These are phyloP conservation scores for Syzygium grande DNA, from an alignment of 345 rosid species.

Conservation along the genomic window DNA sequence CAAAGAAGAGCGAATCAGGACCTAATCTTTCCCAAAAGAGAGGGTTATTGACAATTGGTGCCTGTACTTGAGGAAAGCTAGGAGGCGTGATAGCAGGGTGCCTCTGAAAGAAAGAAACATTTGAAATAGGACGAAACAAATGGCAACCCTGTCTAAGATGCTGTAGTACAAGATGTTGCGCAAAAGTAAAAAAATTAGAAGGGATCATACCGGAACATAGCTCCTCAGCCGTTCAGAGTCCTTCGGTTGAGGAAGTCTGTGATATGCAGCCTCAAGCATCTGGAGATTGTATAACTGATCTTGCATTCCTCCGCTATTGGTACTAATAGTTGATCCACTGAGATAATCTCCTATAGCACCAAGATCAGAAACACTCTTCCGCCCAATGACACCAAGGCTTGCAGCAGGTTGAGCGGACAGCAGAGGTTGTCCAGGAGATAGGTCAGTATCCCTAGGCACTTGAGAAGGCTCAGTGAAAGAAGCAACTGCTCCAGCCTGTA, in stretches of 20 bases:
- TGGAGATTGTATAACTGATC: constrained; percentile 76
- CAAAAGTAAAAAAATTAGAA: not conserved
- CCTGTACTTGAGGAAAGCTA: constrained; percentile 92
- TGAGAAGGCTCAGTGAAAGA: constrained; percentile 65
- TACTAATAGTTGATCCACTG: constrained; percentile 37
- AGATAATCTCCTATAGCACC: constrained; percentile 76
- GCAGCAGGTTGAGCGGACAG: constrained; percentile 66
- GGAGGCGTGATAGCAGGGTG: constrained; percentile 73
- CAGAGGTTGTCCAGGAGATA: constrained; percentile 90
- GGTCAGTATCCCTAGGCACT: constrained; percentile 59
- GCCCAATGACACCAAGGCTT: constrained; percentile 88
- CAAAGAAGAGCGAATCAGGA: constrained; percentile 76
- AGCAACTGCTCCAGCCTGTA: constrained; percentile 52
- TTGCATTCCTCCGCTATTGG: constrained; percentile 46
- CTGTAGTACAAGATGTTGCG: not conserved
- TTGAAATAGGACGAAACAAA: not conserved
- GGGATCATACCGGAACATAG: constrained; percentile 55
- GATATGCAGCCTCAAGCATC: constrained; percentile 88
- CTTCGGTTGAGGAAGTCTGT: constrained; percentile 76
- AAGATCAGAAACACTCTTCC: constrained; percentile 76
- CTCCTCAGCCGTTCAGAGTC: constrained; percentile 89
- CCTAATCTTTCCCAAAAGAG: constrained; percentile 78
- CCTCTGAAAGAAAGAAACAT: constrained; percentile 41
- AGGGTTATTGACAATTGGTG: constrained; percentile 79
- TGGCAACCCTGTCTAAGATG: not conserved